Conservation (phyloP, 108 stramenopile genomes). For the Fragilaria crotonensis region DNA sequence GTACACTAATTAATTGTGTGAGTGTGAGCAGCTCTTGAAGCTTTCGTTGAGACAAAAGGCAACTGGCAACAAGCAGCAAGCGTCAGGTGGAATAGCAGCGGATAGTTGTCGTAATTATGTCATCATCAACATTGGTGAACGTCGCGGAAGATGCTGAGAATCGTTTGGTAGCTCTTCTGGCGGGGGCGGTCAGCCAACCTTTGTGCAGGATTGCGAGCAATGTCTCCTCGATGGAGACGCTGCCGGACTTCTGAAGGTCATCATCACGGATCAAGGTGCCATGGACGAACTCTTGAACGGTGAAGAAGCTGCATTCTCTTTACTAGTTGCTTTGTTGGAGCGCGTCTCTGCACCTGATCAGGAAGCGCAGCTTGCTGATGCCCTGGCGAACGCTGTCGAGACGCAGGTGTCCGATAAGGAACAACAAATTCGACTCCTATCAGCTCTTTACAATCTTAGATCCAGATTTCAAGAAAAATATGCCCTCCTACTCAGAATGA, state of each 20-base stretch:
- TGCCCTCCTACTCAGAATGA: conserved; percentile 46
- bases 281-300: conserved; percentile 36
- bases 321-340: conserved; percentile 65
- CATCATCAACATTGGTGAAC: conserved; percentile 77
- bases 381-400: conserved; percentile 17
- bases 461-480: conserved; percentile 51
- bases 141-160: conserved; percentile 76
- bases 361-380: conserved; percentile 32
- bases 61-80: too few relatives aligned
- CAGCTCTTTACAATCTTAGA: conserved; percentile 73
- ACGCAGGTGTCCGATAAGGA: neutral
- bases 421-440: conserved; percentile 25
- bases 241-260: conserved; percentile 41
- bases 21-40: too few relatives aligned
- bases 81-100: too few relatives aligned
- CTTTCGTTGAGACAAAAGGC: too few relatives aligned
- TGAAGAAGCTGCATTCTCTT: conserved; percentile 61
- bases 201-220: conserved; percentile 40
- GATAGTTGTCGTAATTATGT: too few relatives aligned
- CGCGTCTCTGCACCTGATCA: conserved; percentile 25
- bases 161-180: conserved; percentile 56
- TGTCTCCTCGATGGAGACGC: conserved; percentile 52
- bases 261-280: conserved; percentile 42
- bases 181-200: conserved; percentile 15
- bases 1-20: too few relatives aligned